Evolutionary conservation across 371 early-diverging fungal genomes (phyloP).

Genomic region (Syncephalastrum racemosum): DNA sequence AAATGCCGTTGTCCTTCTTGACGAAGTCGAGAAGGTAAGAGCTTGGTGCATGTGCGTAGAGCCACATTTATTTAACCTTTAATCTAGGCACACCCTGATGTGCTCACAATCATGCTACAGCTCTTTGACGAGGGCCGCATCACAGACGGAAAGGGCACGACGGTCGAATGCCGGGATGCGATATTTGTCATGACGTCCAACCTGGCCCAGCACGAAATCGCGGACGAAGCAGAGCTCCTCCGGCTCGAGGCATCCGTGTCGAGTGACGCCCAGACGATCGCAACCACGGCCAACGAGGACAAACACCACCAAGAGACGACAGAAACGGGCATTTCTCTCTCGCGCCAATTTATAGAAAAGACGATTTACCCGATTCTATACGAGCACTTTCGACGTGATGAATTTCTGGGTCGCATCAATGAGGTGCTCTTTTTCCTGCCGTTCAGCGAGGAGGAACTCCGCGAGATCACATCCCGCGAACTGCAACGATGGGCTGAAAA

Average conservation of each 20-base stretch:
- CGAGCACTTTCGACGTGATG: slow-evolving; percentile 58
- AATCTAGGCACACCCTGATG: slow-evolving; percentile 63
- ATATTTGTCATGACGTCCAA: slow-evolving; percentile 77
- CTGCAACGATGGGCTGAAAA: slow-evolving; percentile 55
- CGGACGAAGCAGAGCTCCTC: slow-evolving; percentile 55
- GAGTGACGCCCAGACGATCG: slow-evolving; percentile 41
- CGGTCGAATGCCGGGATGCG: slow-evolving; percentile 64
- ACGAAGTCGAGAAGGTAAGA: slow-evolving; percentile 66
- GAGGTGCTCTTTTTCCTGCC: slow-evolving; percentile 63
- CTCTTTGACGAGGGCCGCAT: slow-evolving; percentile 75
- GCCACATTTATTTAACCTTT: background rate
- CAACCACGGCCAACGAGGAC: slow-evolving; percentile 16
- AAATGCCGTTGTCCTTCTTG: slow-evolving; percentile 54
- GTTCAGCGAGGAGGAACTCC: slow-evolving; percentile 51
- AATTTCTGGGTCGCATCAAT: slow-evolving; percentile 63
- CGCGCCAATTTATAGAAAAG: slow-evolving; percentile 53
- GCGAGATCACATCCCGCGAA: slow-evolving; percentile 50
- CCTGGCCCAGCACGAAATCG: slow-evolving; percentile 68
- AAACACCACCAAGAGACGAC: slow-evolving; percentile 25
- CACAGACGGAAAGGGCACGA: slow-evolving; percentile 69
- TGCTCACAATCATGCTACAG: slow-evolving; percentile 65
- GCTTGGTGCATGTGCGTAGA: background rate
- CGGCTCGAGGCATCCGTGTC: slow-evolving; percentile 51
- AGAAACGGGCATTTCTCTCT: slow-evolving; percentile 34
- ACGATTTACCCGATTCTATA: slow-evolving; percentile 60